Conservation (phyloP, 148 eudicot species). For the Nepenthes gracilis region DNA sequence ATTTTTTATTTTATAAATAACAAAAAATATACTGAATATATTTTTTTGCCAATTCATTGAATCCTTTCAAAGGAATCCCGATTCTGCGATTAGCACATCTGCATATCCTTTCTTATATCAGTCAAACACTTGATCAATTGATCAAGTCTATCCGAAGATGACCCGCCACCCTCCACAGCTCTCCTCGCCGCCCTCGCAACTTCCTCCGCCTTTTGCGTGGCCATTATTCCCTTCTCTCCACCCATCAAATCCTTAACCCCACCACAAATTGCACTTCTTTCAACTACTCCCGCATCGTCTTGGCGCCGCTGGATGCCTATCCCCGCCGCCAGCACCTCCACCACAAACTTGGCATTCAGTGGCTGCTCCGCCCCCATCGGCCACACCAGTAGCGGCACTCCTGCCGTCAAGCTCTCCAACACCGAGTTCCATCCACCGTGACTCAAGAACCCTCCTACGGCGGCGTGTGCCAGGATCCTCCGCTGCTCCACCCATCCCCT, state of each 20-base stretch:
- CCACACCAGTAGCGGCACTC: constrained; percentile 23
- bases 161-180: constrained; percentile 18
- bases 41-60: too few species aligned
- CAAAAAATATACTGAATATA: too few species aligned
- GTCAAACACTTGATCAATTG: background rate
- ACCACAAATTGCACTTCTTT: constrained; percentile 1
- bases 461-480: constrained; percentile 10
- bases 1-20: too few species aligned
- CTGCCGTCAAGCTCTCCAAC: constrained; percentile 22
- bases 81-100: too few species aligned
- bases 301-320: background rate
- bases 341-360: constrained; percentile 19
- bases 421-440: constrained; percentile 27
- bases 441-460: constrained; percentile 22
- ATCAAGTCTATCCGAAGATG: constrained; percentile 6
- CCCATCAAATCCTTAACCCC: constrained; percentile 24
- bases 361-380: constrained; percentile 25
- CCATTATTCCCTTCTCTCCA: constrained; percentile 13
- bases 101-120: background rate
- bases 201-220: constrained; percentile 13
- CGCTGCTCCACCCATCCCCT: constrained; percentile 24
- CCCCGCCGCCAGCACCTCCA: constrained; percentile 15
- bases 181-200: constrained; percentile 8
- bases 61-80: too few species aligned
- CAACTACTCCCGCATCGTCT: background rate